Conservation (phyloP, 139 green algal genomes). For the Pycnococcus provasolii region DNA sequence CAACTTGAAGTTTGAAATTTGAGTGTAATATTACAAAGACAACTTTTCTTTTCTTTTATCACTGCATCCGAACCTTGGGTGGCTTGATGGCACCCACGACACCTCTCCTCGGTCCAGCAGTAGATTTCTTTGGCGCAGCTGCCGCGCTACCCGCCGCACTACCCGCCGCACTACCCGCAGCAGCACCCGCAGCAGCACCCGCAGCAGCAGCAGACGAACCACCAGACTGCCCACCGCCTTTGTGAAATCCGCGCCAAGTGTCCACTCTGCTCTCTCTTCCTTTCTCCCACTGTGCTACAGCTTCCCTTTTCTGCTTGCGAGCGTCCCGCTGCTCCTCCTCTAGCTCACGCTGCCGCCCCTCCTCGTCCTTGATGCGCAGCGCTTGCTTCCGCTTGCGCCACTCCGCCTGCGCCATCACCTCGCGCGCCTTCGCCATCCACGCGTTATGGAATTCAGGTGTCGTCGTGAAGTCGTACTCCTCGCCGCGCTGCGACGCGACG, state of each 20-base stretch:
- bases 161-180: no score
- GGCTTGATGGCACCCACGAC: no score
- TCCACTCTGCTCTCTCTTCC: conserved; percentile 6
- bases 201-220: no score
- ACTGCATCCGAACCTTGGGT: no score
- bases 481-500: background rate
- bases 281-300: conserved; percentile 4
- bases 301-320: conserved; percentile 6
- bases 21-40: no score
- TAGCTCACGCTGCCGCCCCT: background rate
- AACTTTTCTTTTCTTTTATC: no score
- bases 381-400: conserved; percentile 17
- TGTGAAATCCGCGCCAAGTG: conserved; percentile 11
- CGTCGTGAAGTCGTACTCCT: conserved; percentile 5
- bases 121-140: no score
- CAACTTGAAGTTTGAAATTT: no score
- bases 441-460: conserved; percentile 25
- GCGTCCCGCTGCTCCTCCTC: conserved; percentile 5
- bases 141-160: no score
- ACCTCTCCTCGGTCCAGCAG: no score
- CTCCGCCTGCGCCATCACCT: conserved; percentile 25
- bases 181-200: no score
- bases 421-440: conserved; percentile 11
- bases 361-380: conserved; percentile 10
- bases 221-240: background rate